These are phyloP conservation scores for Tranzscheliella williamsii DNA, from an alignment of 1,284 basidiomycete genomes.

Conservation along the genomic window DNA sequence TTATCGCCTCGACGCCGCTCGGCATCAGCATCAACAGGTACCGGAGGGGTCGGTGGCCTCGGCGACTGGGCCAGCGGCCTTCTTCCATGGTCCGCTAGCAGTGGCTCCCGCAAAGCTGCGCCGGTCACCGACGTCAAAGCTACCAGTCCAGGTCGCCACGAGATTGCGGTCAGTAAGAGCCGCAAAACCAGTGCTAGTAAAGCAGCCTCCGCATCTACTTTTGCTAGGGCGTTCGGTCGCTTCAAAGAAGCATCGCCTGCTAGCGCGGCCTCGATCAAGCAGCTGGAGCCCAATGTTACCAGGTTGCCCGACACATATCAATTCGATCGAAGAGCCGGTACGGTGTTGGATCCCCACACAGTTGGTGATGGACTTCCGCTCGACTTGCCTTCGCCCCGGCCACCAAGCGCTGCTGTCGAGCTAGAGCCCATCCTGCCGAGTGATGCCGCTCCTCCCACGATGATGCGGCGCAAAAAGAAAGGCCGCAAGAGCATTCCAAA, in stretches of 20 bases:
- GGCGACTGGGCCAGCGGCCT: constrained; percentile 45
- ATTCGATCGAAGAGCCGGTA: constrained; percentile 13
- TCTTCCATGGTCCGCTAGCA: constrained; percentile 35
- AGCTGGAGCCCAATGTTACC: constrained; percentile 62
- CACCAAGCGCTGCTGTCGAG: constrained; percentile 71
- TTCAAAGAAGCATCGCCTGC: constrained; percentile 28
- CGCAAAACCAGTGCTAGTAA: not conserved
- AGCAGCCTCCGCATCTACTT: constrained; percentile 33
- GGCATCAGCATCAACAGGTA: too few species aligned
- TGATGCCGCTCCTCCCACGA: constrained; percentile 77
- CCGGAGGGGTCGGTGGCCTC: constrained; percentile 21
- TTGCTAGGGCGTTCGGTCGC: constrained; percentile 52
- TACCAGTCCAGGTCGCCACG: constrained; percentile 31
- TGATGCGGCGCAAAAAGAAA: constrained; percentile 47
- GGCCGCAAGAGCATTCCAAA: constrained; percentile 8
- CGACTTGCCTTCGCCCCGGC: constrained; percentile 49
- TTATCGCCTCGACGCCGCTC: too few species aligned
- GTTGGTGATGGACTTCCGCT: constrained; percentile 20
- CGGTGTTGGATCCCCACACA: not conserved
- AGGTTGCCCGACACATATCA: constrained; percentile 49
- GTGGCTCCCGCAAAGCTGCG: constrained; percentile 27
- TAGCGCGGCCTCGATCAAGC: constrained; percentile 25
- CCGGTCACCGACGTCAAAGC: constrained; percentile 39
- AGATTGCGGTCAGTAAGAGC: constrained; percentile 4
- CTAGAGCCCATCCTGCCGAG: constrained; percentile 86